Base-by-base conservation (phyloP, 148 eudicot species). In the Rhododendron vialii region DNA sequence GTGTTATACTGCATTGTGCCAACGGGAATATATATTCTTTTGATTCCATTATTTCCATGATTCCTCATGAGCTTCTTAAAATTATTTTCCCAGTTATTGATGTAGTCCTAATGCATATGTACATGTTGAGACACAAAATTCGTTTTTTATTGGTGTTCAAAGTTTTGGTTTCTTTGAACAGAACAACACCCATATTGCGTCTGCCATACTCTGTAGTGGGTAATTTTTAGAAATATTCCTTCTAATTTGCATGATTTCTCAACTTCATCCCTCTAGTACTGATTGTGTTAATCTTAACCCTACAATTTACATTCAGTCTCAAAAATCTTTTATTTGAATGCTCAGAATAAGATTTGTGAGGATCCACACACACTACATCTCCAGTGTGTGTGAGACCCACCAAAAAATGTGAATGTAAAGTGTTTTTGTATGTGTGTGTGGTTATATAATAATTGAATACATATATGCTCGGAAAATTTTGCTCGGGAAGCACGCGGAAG, bases 121-220 rank as follows among this genome's bases (percentile, higher is more conserved):
- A 26, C 78, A 30, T 33, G 41, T 74, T 13, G 78, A 35, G 43
- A 35, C 35, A 33, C 14, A 74, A 13, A 30, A 14, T 10, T 30
- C 0, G 6, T 13, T 3, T 14, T 33, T 71, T 14, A 3, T 30
- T 71, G 3, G 73, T 65, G 18, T 33, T 71, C 13, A 12, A 28
- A 2, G 12, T 1, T 65, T 65, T 65, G 77, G 36, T 71, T 71
- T 33, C 77, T 11, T n/a, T n/a, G 57, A 13, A 15, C 57, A 53
- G 18, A 13, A 53, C 18, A 15, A 53, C 18, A 53, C 57, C 15
- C 18, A 53, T 53, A 47, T 47, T 41, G 45, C 8, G 45, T 41
- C 6, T 92, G 48, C 92, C 95, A 41, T 11, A 48, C 11, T 48
- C 12, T 48, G 51, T 48, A 48, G 17, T 57, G 63, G 5, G 1